phyloP scores from a whole-genome alignment of 345 rosid species.

The Brassica rapa region DNA sequence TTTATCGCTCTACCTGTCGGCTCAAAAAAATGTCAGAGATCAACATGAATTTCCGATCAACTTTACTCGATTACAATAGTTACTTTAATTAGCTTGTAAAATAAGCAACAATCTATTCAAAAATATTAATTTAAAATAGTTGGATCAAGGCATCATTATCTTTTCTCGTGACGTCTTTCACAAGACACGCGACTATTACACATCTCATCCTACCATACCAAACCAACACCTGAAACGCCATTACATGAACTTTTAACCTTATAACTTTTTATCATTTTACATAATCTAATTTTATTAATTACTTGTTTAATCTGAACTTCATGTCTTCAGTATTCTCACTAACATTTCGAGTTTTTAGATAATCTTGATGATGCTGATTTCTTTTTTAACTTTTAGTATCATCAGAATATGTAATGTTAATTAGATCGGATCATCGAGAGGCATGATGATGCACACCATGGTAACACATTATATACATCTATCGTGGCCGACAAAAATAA shows the following conservation, averaged over 20 bases:
- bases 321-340: not conserved
- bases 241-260: not conserved
- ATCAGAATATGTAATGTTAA: not conserved
- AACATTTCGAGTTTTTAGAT: not conserved
- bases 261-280: not conserved
- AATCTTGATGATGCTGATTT: not conserved
- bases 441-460: slow-evolving; percentile 22
- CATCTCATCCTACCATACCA: slow-evolving; percentile 25
- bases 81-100: slow-evolving; percentile 27
- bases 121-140: slow-evolving; percentile 4
- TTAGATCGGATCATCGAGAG: slow-evolving; percentile 19
- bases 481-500: slow-evolving; percentile 42
- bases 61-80: slow-evolving; percentile 28
- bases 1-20: slow-evolving; percentile 37
- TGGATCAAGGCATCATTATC: slow-evolving; percentile 41
- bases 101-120: slow-evolving; percentile 24
- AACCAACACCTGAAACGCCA: slow-evolving; percentile 21
- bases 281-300: not conserved
- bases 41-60: slow-evolving; percentile 42
- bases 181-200: slow-evolving; percentile 18
- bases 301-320: not conserved
- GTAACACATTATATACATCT: slow-evolving; percentile 4
- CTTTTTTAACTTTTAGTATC: not conserved
- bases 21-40: slow-evolving; percentile 39
- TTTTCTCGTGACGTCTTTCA: slow-evolving; percentile 18